Percentiles rank a stretch among this genome's conserved stretches.
Conservation (phyloP, 129 eudicot species). For the Arctium minus region DNA sequence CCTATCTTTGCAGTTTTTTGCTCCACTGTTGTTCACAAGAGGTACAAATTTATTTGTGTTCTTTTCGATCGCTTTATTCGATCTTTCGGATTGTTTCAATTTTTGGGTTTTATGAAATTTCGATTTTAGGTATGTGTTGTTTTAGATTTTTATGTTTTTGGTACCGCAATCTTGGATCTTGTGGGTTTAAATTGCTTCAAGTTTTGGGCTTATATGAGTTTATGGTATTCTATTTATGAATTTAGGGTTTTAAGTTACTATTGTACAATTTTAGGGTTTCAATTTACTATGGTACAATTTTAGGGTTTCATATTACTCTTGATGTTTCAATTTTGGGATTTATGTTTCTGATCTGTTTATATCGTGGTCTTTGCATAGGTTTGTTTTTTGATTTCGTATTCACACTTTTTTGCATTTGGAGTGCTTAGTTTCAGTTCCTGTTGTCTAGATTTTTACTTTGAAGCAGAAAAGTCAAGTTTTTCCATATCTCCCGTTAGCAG, state of each 20-base stretch:
- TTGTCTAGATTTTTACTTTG: neutral
- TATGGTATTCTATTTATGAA: neutral
- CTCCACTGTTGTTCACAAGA: neutral
- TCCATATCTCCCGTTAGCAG: neutral
- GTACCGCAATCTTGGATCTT: neutral
- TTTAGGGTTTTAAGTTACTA: neutral
- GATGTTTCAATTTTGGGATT: neutral
- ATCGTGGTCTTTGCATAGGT: neutral
- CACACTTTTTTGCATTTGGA: neutral
- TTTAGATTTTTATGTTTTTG: neutral
- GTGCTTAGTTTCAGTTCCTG: slow-evolving; percentile 2
- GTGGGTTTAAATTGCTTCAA: neutral
- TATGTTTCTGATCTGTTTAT: neutral
- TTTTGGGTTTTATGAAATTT: neutral
- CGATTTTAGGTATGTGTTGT: neutral
- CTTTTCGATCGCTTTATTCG: neutral
- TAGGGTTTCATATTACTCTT: neutral
- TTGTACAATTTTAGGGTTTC: neutral
- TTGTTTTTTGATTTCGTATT: neutral
- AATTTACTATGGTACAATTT: neutral
- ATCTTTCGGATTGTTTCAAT: neutral
- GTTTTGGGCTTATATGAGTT: neutral
- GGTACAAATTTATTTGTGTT: neutral
- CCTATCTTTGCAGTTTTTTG: neutral
- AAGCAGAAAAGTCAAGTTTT: neutral